Evolutionary conservation across 2,329 filamentous ascomycete species (phyloP).

Genomic region (Mycosphaerella sp.): DNA sequence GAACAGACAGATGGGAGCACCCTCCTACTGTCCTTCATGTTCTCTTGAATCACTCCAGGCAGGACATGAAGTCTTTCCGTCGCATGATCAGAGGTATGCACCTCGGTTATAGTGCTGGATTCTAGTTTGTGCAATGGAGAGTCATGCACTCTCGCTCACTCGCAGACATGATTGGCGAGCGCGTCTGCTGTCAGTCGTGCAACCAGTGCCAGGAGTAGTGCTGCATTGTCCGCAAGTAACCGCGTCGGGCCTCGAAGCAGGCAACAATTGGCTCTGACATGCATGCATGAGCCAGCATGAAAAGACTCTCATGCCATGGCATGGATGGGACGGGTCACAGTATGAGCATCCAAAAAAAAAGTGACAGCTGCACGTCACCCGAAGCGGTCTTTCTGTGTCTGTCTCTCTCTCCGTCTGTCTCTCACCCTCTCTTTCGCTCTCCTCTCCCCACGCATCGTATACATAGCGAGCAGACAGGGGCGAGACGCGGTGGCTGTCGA

Average conservation of each 20-base stretch:
- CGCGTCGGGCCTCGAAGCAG: neutral
- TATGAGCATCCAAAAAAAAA: neutral
- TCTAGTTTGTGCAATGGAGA: conserved; percentile 1
- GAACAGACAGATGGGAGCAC: neutral
- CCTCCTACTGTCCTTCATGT: no score
- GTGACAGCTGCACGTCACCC: conserved; percentile 18
- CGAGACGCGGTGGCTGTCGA: conserved; percentile 2
- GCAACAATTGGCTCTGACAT: conserved; percentile 7
- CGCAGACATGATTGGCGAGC: conserved; percentile 8
- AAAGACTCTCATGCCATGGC: conserved; percentile 3
- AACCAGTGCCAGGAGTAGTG: conserved; percentile 4
- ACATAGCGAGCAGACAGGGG: neutral
- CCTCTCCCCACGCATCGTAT: neutral
- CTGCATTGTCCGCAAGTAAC: conserved; percentile 11
- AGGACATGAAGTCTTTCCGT: conserved; percentile 6
- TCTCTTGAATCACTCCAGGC: neutral
- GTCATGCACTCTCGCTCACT: conserved; percentile 7
- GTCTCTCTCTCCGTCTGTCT: no score
- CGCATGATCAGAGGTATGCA: conserved; percentile 4
- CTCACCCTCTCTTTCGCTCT: no score
- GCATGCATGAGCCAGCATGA: neutral
- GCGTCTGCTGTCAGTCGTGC: conserved; percentile 2
- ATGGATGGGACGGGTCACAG: neutral
- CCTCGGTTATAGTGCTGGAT: conserved; percentile 11
- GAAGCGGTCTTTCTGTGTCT: neutral